Conservation (phyloP, 2,329 filamentous ascomycete genomes). For the Ceratocystis papillata region DNA sequence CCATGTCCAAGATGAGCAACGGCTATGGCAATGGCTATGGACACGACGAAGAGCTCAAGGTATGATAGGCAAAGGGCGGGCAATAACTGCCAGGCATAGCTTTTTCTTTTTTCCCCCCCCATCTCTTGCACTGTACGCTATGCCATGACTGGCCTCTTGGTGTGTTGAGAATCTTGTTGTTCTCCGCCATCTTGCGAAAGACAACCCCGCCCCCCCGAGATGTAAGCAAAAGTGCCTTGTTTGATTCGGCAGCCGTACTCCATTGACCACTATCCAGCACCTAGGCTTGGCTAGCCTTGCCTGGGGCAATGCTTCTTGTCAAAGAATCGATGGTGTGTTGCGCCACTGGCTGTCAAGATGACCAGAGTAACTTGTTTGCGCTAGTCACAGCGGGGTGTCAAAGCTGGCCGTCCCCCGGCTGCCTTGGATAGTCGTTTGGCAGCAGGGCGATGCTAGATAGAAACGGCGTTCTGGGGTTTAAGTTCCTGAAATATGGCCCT, state of each 20-base stretch:
- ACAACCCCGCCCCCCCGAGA: too few relatives aligned
- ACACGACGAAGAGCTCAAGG: constrained; percentile 24
- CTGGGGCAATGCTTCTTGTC: constrained; percentile 50
- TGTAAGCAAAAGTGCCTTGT: too few relatives aligned
- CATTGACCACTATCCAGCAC: constrained; percentile 61
- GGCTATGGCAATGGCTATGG: constrained; percentile 20
- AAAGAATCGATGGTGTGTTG: constrained; percentile 57
- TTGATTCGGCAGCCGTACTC: constrained; percentile 64
- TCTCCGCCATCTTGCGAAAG: too few relatives aligned
- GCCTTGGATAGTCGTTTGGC: constrained; percentile 57
- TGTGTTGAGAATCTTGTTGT: too few relatives aligned
- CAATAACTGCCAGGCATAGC: not conserved
- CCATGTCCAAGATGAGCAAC: constrained; percentile 19
- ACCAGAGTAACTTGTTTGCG: constrained; percentile 52
- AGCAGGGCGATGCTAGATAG: constrained; percentile 50
- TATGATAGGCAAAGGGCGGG: constrained; percentile 16
- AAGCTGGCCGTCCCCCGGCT: constrained; percentile 44
- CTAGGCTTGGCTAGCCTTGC: constrained; percentile 60
- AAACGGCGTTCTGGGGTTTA: constrained; percentile 26
- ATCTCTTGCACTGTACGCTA: too few relatives aligned
- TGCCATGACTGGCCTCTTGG: too few relatives aligned
- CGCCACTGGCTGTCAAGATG: constrained; percentile 58
- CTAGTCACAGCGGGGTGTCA: constrained; percentile 41
- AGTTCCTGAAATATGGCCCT: too few relatives aligned
- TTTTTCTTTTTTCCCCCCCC: not conserved